Base-by-base conservation (phyloP, 345 rosid species). In the Crucihimalaya himalaica region DNA sequence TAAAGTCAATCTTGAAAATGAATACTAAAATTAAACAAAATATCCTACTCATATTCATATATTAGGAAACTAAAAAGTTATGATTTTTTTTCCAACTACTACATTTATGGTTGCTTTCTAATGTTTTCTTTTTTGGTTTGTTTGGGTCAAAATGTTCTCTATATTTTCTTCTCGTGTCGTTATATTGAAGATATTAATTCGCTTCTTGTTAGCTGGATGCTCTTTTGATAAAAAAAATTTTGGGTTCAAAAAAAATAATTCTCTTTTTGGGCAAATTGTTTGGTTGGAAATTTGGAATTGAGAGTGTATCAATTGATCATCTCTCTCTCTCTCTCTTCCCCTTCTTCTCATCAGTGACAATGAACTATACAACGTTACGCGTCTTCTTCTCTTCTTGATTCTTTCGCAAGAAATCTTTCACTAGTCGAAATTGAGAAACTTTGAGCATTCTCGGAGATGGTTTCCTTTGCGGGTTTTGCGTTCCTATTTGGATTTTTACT, bases 401-500 rank as follows among this genome's bases (percentile, higher is more conserved):
- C 71, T 58, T 69, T 62, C 5, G 15, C 63, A 61, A 61, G 63
- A 42, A 60, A 31, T 28, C 70, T 12, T 34, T 34, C 37, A 37
- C 34, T 40, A 6, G 11, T 48, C 1, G 21, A n/a, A 43, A 8
- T 42, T 50, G 8, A 48, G 8, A 6, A 2, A 42, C 40, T 50
- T 20, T 5, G 2, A 0, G 12, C 4, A 23, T 60, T 63, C 59
- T 25, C 55, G n/a, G 71, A 47, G 63, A 79, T 79, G 82, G 63
- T 63, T 69, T 74, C 76, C 63, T 35, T 71, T 25, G 3, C 78
- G 19, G 40, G 72, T 23, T 71, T 70, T 10, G 70, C 61, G 34
- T 86, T 86, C 55, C 34, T 83, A 0, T 39, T 47, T 40, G 93
- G 93, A 5, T 81, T 82, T 51, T 11, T 88, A 35, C 63, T 83